These are phyloP conservation scores for Amylocarpus encephaloides DNA, from an alignment of 2,329 filamentous ascomycete species.

Conservation along the genomic window DNA sequence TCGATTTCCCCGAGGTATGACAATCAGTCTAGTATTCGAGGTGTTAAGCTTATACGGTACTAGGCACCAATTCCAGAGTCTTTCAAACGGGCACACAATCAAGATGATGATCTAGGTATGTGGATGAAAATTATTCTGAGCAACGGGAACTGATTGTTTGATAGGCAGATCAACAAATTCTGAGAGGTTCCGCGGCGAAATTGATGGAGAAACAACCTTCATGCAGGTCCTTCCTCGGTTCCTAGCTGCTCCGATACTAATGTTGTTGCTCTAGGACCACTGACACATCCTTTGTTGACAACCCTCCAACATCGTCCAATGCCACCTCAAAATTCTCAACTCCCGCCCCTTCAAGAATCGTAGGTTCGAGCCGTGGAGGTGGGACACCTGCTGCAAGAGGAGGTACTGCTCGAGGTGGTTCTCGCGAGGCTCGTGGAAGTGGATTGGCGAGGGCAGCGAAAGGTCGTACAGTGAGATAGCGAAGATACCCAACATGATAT, in stretches of 20 bases:
- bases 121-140: background rate
- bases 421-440: constrained; percentile 30
- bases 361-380: constrained; percentile 22
- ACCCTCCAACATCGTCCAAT: constrained; percentile 57
- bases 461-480: constrained; percentile 25
- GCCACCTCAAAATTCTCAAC: constrained; percentile 37
- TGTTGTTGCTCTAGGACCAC: constrained; percentile 58
- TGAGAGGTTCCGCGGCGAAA: constrained; percentile 33
- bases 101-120: constrained; percentile 44
- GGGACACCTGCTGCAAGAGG: constrained; percentile 25
- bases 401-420: constrained; percentile 27
- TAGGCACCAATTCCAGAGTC: constrained; percentile 80
- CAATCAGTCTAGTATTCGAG: constrained; percentile 5
- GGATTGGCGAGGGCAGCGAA: constrained; percentile 31
- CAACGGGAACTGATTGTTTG: constrained; percentile 9
- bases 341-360: constrained; percentile 28
- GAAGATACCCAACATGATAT: constrained; percentile 13
- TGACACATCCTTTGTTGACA: constrained; percentile 84
- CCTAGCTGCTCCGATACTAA: constrained; percentile 3
- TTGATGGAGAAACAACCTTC: constrained; percentile 72
- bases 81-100: constrained; percentile 61
- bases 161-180: constrained; percentile 32
- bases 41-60: constrained; percentile 3
- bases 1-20: constrained; percentile 87
- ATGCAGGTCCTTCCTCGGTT: constrained; percentile 47